These are phyloP conservation scores for Sphaerulina populicola DNA, from an alignment of 2,329 filamentous ascomycete genomes.

Conservation along the genomic window DNA sequence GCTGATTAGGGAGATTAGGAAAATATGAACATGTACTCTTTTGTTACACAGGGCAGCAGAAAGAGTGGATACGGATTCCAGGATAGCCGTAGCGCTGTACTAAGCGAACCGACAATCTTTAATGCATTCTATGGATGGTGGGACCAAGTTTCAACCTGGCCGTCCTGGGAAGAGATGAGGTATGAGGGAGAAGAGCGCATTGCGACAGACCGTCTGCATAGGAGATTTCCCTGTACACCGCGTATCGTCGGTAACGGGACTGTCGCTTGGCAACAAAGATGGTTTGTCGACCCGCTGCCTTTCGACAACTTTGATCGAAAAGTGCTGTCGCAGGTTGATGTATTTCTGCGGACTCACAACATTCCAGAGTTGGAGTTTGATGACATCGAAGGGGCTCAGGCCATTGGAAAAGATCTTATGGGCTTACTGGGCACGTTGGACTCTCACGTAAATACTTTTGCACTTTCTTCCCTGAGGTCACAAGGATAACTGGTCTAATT, in stretches of 20 bases:
- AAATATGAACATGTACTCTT: background rate
- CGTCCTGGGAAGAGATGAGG: conserved; percentile 36
- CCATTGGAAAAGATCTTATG: background rate
- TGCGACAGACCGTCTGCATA: conserved; percentile 37
- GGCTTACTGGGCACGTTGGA: background rate
- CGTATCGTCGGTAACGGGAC: conserved; percentile 36
- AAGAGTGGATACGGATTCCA: background rate
- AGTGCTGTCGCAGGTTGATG: conserved; percentile 12
- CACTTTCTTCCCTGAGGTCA: background rate
- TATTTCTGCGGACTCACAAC: conserved; percentile 15
- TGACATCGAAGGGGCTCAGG: conserved; percentile 17
- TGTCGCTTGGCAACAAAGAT: conserved; percentile 38
- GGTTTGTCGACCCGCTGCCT: conserved; percentile 32
- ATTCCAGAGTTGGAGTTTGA: conserved; percentile 19
- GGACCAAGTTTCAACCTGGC: conserved; percentile 30
- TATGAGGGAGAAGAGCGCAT: conserved; percentile 44
- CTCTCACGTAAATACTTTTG: background rate
- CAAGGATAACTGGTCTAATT: background rate
- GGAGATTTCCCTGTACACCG: conserved; percentile 39
- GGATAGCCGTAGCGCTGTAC: conserved; percentile 26
- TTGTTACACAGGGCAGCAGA: conserved; percentile 13
- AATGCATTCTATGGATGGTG: background rate
- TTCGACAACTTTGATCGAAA: conserved; percentile 33
- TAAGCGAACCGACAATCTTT: conserved; percentile 36
- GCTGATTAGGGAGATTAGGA: too few species aligned